Base-by-base conservation (phyloP, 2,329 filamentous ascomycete genomes). In the Fusarium torreyae region DNA sequence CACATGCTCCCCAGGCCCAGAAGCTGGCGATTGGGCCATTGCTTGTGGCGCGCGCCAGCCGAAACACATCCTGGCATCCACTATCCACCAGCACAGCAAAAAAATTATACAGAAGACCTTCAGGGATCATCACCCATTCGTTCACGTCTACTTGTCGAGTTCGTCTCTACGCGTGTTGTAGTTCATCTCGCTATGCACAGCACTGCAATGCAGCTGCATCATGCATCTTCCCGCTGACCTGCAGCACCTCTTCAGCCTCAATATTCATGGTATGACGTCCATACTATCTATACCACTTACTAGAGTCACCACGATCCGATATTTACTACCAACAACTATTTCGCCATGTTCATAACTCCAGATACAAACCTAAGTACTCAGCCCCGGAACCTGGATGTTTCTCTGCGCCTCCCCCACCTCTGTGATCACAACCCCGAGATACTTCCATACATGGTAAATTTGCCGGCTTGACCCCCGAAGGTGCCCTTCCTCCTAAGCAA, bases 221-320 rank as follows among this genome's bases (percentile, higher is more conserved):
- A 69, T 74, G 72, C 68, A 65, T 62, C 63, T 67, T 58, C 59
- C 68, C 69, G 59, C 54, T 61, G 58, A 69, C 67, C 53, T 74
- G 72, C 70, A 74, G 63, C 43, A 53, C 26, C 46, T 65, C 44
- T 72, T 74, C 57, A 74, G 72, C 72, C 72, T 74, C 69, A 71
- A 64, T 57, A 68, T 31, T 5, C 10, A 31, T 13, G 28, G 13
- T 13, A 31, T 72, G 72, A 63, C 68, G 43, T 44, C 43, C 55
- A 18, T 33, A 13, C 28, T 31, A 18, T 45, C 17, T n/a, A 36
- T 36, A 17, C 39, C 34, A 51, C 28, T 36, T 13, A 22, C 48
- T 10, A 31, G 28, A 31, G 28, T 31, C 28, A 11, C 9, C 28
- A 31, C 28, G 5, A 31, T 20, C 18, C 18, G 18, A 20, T 13